Percentiles rank a stretch among this genome's conserved stretches.
These are phyloP conservation scores for Datura wrightii DNA, from an alignment of 257 asterid genomes.

Conservation along the genomic window DNA sequence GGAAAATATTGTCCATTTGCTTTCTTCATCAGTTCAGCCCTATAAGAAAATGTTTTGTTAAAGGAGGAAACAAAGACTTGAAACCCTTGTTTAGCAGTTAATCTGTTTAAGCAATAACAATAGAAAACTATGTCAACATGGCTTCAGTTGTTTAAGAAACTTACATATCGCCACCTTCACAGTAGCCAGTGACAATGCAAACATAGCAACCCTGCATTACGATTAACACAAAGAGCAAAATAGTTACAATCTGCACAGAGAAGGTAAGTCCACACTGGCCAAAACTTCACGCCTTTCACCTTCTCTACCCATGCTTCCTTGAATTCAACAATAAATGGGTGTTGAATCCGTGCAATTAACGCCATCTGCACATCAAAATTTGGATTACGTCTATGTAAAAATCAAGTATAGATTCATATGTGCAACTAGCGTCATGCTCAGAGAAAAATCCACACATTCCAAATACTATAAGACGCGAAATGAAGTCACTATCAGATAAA, in stretches of 20 bases:
- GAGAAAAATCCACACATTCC: not conserved
- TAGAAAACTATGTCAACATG: not conserved
- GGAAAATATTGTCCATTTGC: conserved; percentile 88
- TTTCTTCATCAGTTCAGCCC: conserved; percentile 98
- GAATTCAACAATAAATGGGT: conserved; percentile 91
- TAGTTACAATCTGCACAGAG: conserved; percentile 8
- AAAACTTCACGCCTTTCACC: conserved; percentile 53
- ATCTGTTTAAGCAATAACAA: not conserved
- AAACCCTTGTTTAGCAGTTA: not conserved
- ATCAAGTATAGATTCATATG: not conserved
- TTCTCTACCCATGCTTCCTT: conserved; percentile 99
- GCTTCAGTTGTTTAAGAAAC: conserved; percentile 36
- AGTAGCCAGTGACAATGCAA: conserved; percentile 96
- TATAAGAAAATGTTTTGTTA: conserved; percentile 39
- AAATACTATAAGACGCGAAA: not conserved
- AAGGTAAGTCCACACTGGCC: conserved; percentile 15
- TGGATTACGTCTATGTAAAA: not conserved
- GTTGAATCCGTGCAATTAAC: conserved; percentile 89
- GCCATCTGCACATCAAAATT: conserved; percentile 79
- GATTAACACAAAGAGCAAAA: conserved; percentile 29
- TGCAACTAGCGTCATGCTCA: not conserved
- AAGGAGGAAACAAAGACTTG: not conserved
- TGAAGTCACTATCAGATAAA: not conserved
- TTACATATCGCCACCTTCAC: conserved; percentile 99
- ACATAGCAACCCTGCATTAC: conserved; percentile 92